Evolutionary conservation across 495 filamentous ascomycete genomes (phyloP).

Genomic region (Cairneyella variabilis): DNA sequence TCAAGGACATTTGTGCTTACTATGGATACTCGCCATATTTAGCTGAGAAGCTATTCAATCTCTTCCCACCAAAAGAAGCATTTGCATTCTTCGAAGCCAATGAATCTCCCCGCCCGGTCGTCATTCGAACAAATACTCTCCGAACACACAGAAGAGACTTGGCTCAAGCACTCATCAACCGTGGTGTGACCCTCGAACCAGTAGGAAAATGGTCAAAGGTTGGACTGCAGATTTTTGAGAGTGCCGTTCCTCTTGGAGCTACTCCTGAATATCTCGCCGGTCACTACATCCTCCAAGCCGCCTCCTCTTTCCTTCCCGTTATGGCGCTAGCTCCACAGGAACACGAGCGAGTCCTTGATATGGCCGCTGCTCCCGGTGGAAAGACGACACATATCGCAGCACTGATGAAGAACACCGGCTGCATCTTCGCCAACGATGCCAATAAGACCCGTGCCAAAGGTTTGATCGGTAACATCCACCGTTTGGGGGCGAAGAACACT

Average conservation of each 20-base stretch:
- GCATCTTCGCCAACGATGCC: conserved; percentile 93
- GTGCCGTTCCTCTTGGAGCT: conserved; percentile 89
- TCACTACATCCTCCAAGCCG: conserved; percentile 96
- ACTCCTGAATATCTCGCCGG: conserved; percentile 97
- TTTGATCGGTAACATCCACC: conserved; percentile 97
- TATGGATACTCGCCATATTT: conserved; percentile 85
- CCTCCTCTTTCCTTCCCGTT: conserved; percentile 93
- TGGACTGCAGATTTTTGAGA: conserved; percentile 93
- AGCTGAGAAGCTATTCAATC: conserved; percentile 80
- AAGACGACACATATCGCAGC: conserved; percentile 97
- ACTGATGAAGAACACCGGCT: conserved; percentile 96
- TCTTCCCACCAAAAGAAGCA: conserved; percentile 90
- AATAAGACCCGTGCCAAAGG: conserved; percentile 91
- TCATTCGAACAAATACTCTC: conserved; percentile 89
- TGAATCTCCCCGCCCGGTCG: conserved; percentile 84
- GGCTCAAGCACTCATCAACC: conserved; percentile 93
- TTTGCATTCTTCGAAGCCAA: conserved; percentile 99
- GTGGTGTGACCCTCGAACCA: conserved; percentile 91
- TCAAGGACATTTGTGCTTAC: conserved; percentile 91
- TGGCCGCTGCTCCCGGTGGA: conserved; percentile 96
- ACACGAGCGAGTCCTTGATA: conserved; percentile 84
- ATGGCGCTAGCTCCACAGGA: conserved; percentile 96
- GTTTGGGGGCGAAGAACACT: conserved; percentile 87
- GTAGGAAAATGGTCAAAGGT: conserved; percentile 99
- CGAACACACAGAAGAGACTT: conserved; percentile 88